phyloP scores from a whole-genome alignment of 225 moss, liverwort and hornwort species.

The Neckera pumila region DNA sequence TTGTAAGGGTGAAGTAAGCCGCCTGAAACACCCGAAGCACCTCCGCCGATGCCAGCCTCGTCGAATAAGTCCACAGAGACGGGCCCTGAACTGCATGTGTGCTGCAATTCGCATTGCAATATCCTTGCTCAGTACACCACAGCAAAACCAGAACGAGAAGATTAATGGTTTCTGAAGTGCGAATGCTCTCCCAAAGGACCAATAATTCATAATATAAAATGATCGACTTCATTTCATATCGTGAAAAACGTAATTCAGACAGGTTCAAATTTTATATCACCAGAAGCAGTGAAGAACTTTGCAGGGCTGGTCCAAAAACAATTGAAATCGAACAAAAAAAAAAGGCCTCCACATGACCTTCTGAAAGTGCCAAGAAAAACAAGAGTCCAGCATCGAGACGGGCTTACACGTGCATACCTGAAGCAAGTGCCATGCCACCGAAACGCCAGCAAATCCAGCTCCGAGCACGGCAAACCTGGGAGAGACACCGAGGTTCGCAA shows the following conservation, averaged over 20 bases:
- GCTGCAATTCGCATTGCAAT: slow-evolving; percentile 30
- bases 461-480: slow-evolving; percentile 89
- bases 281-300: background rate
- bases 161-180: background rate
- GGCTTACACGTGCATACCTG: slow-evolving; percentile 31
- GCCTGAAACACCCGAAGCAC: slow-evolving; percentile 94
- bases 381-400: background rate
- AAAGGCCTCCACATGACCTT: background rate
- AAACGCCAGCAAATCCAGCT: slow-evolving; percentile 95
- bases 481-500: background rate
- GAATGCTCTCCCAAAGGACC: background rate
- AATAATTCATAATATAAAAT: background rate
- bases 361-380: background rate
- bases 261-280: background rate
- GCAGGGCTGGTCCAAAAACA: background rate
- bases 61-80: slow-evolving; percentile 81
- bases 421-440: slow-evolving; percentile 96
- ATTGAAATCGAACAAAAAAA: background rate
- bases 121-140: background rate
- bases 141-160: background rate
- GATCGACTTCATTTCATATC: background rate
- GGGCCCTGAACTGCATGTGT: slow-evolving; percentile 43
- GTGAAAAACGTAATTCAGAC: background rate
- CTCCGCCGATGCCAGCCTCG: slow-evolving; percentile 79
- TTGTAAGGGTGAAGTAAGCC: slow-evolving; percentile 86